Conservation (phyloP, 495 filamentous ascomycete species). For the Tricharina praecox region DNA sequence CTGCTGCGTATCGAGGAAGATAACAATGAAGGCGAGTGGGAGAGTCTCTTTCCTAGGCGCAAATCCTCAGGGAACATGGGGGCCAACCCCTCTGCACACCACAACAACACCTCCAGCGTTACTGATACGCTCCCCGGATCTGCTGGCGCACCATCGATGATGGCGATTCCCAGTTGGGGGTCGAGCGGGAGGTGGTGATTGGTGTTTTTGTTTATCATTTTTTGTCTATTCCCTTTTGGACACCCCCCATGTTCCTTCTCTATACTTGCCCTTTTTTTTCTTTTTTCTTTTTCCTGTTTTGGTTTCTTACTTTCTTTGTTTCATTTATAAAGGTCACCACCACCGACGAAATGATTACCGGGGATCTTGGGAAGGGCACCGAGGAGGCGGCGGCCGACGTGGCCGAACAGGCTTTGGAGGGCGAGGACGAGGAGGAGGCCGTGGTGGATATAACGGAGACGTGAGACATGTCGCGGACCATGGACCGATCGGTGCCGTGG, state of each 20-base stretch:
- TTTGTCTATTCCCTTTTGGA: too few species aligned
- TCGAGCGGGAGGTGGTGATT: background rate
- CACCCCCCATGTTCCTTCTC: background rate
- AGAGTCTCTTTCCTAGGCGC: conserved; percentile 15
- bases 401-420: too few species aligned
- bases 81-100: background rate
- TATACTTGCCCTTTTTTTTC: background rate
- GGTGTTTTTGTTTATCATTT: background rate
- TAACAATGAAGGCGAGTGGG: conserved; percentile 36
- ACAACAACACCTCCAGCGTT: too few species aligned
- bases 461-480: conserved; percentile 1
- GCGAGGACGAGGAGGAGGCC: too few species aligned
- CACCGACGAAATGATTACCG: conserved; percentile 2
- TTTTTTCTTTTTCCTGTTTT: background rate
- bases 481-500: background rate
- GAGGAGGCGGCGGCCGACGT: background rate
- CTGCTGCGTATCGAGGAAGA: conserved; percentile 65
- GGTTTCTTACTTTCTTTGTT: conserved; percentile 3
- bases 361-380: background rate
- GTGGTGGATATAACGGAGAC: too few species aligned
- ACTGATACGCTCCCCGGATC: too few species aligned
- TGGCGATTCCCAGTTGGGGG: background rate
- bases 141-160: background rate
- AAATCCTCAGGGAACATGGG: background rate
- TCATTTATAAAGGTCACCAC: background rate